These are phyloP conservation scores for Trichoderma simmonsii DNA, from an alignment of 2,329 filamentous ascomycete genomes.

Conservation along the genomic window DNA sequence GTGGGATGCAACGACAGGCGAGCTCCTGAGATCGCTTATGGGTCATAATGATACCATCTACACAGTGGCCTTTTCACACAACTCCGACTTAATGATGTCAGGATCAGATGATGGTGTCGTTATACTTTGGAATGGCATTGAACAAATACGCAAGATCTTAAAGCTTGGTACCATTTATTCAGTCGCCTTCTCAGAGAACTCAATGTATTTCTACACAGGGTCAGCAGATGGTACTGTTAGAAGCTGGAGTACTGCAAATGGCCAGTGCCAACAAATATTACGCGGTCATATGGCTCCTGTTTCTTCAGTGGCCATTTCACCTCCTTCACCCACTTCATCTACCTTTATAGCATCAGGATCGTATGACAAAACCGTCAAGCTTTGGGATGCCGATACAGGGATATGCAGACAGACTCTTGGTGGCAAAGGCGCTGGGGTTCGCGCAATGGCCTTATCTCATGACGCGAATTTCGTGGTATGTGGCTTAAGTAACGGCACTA, in stretches of 20 bases:
- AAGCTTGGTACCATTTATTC: no score
- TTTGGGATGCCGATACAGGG: not conserved
- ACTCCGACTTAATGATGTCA: not conserved
- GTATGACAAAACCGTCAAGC: not conserved
- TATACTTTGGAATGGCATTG: not conserved
- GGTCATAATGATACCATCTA: not conserved
- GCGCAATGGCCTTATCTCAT: not conserved
- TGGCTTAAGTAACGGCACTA: not conserved
- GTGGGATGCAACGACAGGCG: not conserved
- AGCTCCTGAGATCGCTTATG: fast-evolving
- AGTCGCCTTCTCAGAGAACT: no score
- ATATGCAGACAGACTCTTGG: not conserved
- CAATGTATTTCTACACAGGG: not conserved
- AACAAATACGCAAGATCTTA: no score
- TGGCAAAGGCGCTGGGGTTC: not conserved
- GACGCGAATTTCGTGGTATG: not conserved
- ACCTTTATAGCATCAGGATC: not conserved
- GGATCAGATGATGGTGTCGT: not conserved
- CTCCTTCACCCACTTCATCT: not conserved
- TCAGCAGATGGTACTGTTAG: no score
- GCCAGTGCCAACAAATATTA: not conserved
- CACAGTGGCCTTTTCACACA: not conserved
- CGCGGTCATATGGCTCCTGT: not conserved
- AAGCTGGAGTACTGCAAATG: no score
- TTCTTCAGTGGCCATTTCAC: no score